phyloP scores from a whole-genome alignment of 1,284 basidiomycete species.

The Malassezia furfur region DNA sequence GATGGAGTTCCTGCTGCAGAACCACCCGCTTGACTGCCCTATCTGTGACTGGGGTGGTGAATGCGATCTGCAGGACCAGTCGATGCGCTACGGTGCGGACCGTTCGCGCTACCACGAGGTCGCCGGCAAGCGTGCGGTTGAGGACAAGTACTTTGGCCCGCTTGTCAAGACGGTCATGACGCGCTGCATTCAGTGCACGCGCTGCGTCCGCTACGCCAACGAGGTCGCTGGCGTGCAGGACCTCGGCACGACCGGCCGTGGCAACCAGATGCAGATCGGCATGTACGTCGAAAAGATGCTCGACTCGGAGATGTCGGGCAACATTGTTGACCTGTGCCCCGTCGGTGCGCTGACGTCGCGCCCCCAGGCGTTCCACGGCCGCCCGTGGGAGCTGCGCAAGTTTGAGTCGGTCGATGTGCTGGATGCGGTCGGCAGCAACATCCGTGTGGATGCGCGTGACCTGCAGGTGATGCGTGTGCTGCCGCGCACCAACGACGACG shows the following conservation, averaged over 20 bases:
- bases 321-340: conserved; percentile 86
- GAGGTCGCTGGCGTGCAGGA: conserved; percentile 98
- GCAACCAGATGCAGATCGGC: conserved; percentile 97
- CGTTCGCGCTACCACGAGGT: conserved; percentile 96
- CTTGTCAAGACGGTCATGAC: conserved; percentile 99
- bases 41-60: conserved; percentile 76
- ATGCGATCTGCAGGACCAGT: conserved; percentile 98
- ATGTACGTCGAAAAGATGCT: conserved; percentile 97
- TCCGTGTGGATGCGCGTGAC: conserved; percentile 89
- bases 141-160: conserved; percentile 96
- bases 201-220: conserved; percentile 96
- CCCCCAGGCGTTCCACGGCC: conserved; percentile 91
- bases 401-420: conserved; percentile 96
- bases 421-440: conserved; percentile 96
- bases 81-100: conserved; percentile 97
- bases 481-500: conserved; percentile 89
- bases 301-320: conserved; percentile 94
- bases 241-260: conserved; percentile 88
- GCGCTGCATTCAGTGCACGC: conserved; percentile 97
- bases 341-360: conserved; percentile 97
- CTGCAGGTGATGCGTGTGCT: conserved; percentile 95
- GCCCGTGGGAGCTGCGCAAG: conserved; percentile 97
- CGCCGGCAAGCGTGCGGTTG: conserved; percentile 90
- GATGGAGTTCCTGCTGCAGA: conserved; percentile 95
- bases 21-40: conserved; percentile 96